phyloP scores from a whole-genome alignment of 768 basidiomycete species.

The Trametes punicea region DNA sequence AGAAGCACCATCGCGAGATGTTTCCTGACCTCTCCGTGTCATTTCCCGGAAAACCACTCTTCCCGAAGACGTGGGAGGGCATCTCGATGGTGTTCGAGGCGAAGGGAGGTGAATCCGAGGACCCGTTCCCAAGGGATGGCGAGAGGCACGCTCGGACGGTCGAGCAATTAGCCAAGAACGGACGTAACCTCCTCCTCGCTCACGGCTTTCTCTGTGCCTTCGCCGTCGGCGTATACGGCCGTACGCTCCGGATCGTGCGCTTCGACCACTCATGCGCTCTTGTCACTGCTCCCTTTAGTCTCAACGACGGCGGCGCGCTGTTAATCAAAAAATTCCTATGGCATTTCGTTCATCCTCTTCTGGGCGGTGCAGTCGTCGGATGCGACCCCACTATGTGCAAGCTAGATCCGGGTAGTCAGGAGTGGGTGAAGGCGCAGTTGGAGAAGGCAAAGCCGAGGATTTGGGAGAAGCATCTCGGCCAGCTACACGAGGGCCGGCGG shows the following conservation, averaged over 20 bases:
- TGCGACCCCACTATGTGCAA: background rate
- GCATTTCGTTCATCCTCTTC: constrained; percentile 7
- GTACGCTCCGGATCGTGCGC: constrained; percentile 2
- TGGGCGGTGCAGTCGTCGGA: background rate
- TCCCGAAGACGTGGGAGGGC: background rate
- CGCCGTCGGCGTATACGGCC: constrained; percentile 9
- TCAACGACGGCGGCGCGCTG: background rate
- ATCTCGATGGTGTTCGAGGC: constrained; percentile 5
- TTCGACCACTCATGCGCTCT: constrained; percentile 16
- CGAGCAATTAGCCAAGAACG: constrained; percentile 1
- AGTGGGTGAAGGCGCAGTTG: background rate
- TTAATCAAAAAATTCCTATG: constrained; percentile 14
- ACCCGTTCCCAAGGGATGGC: background rate
- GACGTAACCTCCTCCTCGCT: constrained; percentile 3
- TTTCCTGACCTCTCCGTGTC: background rate
- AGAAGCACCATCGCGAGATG: background rate
- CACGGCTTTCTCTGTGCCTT: constrained; percentile 6
- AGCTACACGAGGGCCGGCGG: background rate
- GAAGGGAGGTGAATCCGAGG: background rate
- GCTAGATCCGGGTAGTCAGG: background rate
- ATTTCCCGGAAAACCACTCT: background rate
- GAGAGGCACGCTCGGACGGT: background rate
- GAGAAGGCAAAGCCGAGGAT: background rate
- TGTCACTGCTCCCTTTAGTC: constrained; percentile 5
- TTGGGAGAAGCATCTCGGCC: background rate